A percentile compares a stretch with the other conserved stretches of the same genome.
phyloP scores from a whole-genome alignment of 306 rosid species.

The Malus orientalis region DNA sequence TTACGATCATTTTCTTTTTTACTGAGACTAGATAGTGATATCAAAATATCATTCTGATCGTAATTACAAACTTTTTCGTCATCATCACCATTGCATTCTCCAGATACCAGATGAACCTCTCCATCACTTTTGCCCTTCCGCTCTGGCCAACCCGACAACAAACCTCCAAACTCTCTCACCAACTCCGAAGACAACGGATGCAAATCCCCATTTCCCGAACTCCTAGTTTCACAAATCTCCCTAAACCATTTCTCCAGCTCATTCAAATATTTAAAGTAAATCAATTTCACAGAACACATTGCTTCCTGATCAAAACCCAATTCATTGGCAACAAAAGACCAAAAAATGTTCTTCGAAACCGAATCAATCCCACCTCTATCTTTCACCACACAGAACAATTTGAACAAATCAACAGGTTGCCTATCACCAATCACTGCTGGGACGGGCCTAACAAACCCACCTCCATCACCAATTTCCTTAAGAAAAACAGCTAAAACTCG shows the following conservation, averaged over 20 bases:
- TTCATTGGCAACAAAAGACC: conserved; percentile 53
- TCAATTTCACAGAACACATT: conserved; percentile 45
- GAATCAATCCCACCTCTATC: conserved; percentile 54
- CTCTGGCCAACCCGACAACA: conserved; percentile 24
- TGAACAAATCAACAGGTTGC: conserved; percentile 53
- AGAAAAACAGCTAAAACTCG: conserved; percentile 36
- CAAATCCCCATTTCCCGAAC: conserved; percentile 26
- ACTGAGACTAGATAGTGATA: conserved; percentile 18
- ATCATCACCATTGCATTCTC: conserved; percentile 18
- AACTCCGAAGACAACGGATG: conserved; percentile 36
- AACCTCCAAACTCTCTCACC: conserved; percentile 38
- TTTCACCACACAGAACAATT: conserved; percentile 48
- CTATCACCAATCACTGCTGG: conserved; percentile 57
- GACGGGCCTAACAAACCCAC: conserved; percentile 48
- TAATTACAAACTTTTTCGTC: conserved; percentile 7
- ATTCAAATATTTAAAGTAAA: conserved; percentile 51
- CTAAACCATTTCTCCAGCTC: conserved; percentile 62
- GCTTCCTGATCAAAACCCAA: conserved; percentile 36
- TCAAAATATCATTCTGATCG: conserved; percentile 5
- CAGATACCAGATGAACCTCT: conserved; percentile 21
- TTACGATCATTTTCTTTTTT: conserved; percentile 30
- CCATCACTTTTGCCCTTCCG: conserved; percentile 21
- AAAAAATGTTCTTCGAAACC: conserved; percentile 49
- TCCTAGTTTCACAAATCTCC: conserved; percentile 27
- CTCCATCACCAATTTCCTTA: conserved; percentile 34